Conservation (phyloP, 345 rosid genomes). For the Murraya koenigii region DNA sequence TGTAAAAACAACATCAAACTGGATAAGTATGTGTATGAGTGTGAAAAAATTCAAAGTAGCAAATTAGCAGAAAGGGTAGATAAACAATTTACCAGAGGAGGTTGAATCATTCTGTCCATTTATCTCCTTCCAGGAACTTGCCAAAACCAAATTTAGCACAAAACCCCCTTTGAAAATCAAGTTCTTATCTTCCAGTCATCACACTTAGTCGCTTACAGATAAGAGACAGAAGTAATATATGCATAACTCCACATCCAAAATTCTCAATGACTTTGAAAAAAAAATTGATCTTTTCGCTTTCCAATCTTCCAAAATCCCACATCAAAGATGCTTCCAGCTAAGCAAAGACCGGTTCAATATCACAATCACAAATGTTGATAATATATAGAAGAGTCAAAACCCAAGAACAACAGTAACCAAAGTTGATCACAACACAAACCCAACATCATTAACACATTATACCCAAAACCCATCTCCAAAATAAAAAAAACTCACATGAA, state of each 20-base stretch:
- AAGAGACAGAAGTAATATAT: constrained; percentile 7
- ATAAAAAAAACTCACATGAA: constrained; percentile 29
- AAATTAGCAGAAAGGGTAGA: constrained; percentile 7
- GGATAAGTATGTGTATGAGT: not conserved
- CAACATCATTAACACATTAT: constrained; percentile 18
- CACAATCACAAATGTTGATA: constrained; percentile 3
- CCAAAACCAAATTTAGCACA: constrained; percentile 22
- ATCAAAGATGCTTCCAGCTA: not conserved
- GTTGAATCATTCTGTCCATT: constrained; percentile 68
- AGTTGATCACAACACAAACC: constrained; percentile 16
- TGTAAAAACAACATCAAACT: constrained; percentile 2
- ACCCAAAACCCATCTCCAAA: constrained; percentile 28
- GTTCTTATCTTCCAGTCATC: constrained; percentile 16
- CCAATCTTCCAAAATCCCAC: not conserved
- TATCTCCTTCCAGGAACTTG: constrained; percentile 22
- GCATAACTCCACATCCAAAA: constrained; percentile 4
- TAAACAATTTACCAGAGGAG: constrained; percentile 58
- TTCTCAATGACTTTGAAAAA: not conserved
- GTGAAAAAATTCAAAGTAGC: constrained; percentile 5
- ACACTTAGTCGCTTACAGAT: not conserved
- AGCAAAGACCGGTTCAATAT: constrained; percentile 10
- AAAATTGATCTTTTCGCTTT: not conserved
- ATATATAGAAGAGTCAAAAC: constrained; percentile 6
- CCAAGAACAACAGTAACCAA: constrained; percentile 16
- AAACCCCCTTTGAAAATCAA: constrained; percentile 28